Conservation (phyloP, 2,329 filamentous ascomycete genomes). For the Moelleriella libera region DNA sequence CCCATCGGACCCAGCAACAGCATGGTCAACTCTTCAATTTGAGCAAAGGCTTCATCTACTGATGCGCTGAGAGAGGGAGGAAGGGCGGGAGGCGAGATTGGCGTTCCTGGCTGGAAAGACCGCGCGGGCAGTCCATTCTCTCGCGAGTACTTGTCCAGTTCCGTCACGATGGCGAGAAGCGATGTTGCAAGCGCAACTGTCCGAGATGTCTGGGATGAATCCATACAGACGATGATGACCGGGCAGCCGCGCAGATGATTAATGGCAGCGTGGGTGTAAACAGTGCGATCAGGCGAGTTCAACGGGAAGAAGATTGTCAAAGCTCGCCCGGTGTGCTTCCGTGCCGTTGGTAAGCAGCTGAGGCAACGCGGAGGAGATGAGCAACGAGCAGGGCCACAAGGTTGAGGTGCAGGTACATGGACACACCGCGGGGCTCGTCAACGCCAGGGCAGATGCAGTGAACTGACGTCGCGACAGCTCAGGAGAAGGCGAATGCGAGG, state of each 20-base stretch:
- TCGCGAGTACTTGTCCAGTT: neutral
- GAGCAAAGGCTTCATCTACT: neutral
- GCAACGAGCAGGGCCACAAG: no score
- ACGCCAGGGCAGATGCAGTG: no score
- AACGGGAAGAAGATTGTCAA: no score
- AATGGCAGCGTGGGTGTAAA: neutral
- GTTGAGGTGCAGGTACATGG: no score
- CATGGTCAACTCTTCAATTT: neutral
- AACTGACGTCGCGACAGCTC: no score
- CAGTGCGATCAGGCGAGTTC: neutral
- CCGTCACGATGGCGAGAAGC: neutral
- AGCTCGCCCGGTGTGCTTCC: no score
- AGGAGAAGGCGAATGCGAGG: no score
- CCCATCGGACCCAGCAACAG: neutral
- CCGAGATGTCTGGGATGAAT: neutral
- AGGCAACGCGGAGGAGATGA: no score
- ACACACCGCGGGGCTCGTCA: no score
- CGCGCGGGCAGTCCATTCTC: neutral
- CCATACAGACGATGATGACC: neutral
- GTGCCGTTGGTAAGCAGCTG: no score
- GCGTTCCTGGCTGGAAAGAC: neutral
- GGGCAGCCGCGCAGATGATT: neutral
- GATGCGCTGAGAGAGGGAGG: neutral
- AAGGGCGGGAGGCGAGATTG: neutral
- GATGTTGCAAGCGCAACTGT: neutral